Percentiles rank a stretch among this genome's conserved stretches.
phyloP scores from a whole-genome alignment of 257 asterid species.

The Coffea canephora region DNA sequence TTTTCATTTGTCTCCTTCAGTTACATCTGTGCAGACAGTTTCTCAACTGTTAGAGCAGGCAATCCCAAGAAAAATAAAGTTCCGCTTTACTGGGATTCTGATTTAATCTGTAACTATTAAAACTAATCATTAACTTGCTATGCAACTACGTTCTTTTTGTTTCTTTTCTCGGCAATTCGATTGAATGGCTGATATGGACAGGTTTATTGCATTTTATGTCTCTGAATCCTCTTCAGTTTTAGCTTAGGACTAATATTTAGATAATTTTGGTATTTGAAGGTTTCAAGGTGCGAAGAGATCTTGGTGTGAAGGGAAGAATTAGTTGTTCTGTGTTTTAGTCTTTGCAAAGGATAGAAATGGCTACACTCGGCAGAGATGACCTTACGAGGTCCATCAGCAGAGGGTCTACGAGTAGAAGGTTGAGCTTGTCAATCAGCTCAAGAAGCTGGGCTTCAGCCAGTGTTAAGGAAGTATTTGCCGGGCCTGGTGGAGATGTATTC shows the following conservation, averaged over 20 bases:
- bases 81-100: neutral
- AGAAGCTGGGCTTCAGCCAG: slow-evolving; percentile 82
- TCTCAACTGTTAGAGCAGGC: neutral
- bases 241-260: neutral
- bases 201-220: neutral
- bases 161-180: neutral
- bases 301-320: neutral
- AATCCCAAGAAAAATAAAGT: neutral
- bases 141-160: neutral
- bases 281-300: slow-evolving; percentile 5
- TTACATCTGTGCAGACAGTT: neutral
- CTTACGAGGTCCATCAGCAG: slow-evolving; percentile 59
- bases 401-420: slow-evolving; percentile 44
- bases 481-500: slow-evolving; percentile 65
- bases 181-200: neutral
- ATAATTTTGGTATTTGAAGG: slow-evolving; percentile 18
- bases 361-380: slow-evolving; percentile 46
- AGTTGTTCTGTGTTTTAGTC: neutral
- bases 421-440: slow-evolving; percentile 46
- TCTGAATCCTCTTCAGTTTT: slow-evolving; percentile 6
- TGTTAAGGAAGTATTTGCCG: slow-evolving; percentile 64
- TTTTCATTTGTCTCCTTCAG: neutral
- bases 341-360: slow-evolving; percentile 26
- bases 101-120: neutral
- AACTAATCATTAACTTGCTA: neutral